Evolutionary conservation across 306 rosid species (phyloP), one percentile per base, ranked within the genome.

Genomic region (Malus orientalis): DNA sequence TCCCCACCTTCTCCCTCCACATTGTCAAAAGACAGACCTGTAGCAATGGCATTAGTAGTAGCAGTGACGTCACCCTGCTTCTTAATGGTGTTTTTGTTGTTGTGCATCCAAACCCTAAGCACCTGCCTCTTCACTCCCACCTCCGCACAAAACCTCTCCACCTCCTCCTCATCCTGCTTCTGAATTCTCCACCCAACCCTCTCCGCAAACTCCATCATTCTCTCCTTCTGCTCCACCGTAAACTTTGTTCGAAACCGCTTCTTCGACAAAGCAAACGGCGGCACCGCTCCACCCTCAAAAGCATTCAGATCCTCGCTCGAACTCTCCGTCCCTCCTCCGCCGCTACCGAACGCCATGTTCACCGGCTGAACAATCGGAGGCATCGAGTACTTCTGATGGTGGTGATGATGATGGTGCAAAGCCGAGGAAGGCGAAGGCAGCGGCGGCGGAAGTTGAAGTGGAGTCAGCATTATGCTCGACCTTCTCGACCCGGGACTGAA

Each of bases 91-190:
- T 77, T 84, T 78, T 86, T 86, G 82, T 86, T 86, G 54, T 86
- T 86, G 22, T 86, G 90, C 90, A 86, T 86, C 90, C 90, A 86
- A 19, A 86, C 90, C 68, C 85, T 86, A 5, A 86, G 82, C 15
- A 86, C 90, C 74, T 76, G 88, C 27, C 90, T 76, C 76, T 54
- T 81, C 32, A 86, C 82, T 22, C 90, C 90, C 33, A 86, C 79
- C 73, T 86, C 90, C 6, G 76, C 67, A 29, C 90, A 86, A 57
- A 86, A 76, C 81, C 76, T 76, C 67, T 76, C 90, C 13, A 86
- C 86, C 16, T 78, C 86, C 11, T 81, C 82, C 72, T 86, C 88
- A 23, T 86, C 84, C 42, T 86, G 88, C 77, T 86, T 86, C 75
- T 86, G 87, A 47, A 86, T 32, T 72, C 88, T 81, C 90, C 90